phyloP scores from a whole-genome alignment of 2,329 filamentous ascomycete genomes.

The Rachicladosporium sp. region DNA sequence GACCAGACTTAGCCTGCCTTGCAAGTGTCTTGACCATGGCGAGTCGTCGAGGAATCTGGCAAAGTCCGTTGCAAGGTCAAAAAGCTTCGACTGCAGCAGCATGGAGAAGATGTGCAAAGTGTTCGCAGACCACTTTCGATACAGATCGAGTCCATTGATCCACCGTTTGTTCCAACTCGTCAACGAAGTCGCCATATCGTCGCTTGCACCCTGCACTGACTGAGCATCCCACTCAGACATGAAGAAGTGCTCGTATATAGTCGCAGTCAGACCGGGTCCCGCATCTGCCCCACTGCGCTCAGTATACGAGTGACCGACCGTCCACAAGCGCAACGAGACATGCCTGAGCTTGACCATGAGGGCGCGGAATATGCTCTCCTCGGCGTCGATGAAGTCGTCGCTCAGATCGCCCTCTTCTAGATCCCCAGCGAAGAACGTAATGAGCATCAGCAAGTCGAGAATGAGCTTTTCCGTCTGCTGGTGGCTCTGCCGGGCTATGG shows the following conservation, averaged over 20 bases:
- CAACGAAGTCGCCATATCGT: conserved; percentile 20
- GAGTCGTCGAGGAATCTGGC: conserved; percentile 49
- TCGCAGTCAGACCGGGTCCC: conserved; percentile 9
- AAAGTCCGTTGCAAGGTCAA: conserved; percentile 48
- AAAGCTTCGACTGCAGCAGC: conserved; percentile 31
- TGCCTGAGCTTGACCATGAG: conserved; percentile 57
- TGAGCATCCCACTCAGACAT: conserved; percentile 28
- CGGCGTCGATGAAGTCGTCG: conserved; percentile 46
- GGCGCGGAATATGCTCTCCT: conserved; percentile 49
- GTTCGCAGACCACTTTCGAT: conserved; percentile 27
- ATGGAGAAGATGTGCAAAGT: conserved; percentile 29
- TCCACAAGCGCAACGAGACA: conserved; percentile 61
- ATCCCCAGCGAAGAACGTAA: conserved; percentile 78
- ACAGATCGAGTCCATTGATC: conserved; percentile 28
- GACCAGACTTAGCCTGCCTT: conserved; percentile 65
- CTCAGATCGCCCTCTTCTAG: conserved; percentile 61
- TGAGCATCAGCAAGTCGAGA: conserved; percentile 68
- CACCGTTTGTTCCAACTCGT: conserved; percentile 37
- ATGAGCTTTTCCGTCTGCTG: conserved; percentile 61
- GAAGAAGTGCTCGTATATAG: conserved; percentile 28
- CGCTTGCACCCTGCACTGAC: conserved; percentile 7
- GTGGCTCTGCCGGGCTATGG: conserved; percentile 67
- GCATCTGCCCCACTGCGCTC: conserved; percentile 21
- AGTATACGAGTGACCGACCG: conserved; percentile 35
- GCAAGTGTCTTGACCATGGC: conserved; percentile 61